Conservation (phyloP, 495 filamentous ascomycete genomes). For the Usnea hakonensis region DNA sequence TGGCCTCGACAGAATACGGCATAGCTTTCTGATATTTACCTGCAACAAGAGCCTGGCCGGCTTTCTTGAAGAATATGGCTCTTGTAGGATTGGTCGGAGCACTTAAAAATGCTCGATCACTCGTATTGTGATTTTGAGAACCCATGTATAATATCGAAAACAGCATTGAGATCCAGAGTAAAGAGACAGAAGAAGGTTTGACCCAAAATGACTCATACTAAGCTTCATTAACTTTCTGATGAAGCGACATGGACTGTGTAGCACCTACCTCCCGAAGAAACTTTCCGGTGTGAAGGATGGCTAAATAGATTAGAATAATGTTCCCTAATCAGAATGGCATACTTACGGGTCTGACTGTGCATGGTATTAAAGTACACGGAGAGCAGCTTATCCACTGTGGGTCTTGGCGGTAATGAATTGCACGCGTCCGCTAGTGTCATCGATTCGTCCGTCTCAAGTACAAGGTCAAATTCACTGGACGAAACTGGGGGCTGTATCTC, state of each 20-base stretch:
- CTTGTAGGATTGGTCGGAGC: constrained; percentile 12
- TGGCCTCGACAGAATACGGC: constrained; percentile 39
- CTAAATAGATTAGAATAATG: neutral
- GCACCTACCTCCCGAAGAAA: constrained; percentile 1
- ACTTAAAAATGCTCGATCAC: constrained; percentile 24
- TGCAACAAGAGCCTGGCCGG: constrained; percentile 34
- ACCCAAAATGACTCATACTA: constrained; percentile 35
- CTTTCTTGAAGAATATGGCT: neutral
- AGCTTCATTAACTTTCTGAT: constrained; percentile 23
- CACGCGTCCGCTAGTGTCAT: neutral
- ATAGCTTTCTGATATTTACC: constrained; percentile 39
- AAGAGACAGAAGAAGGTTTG: constrained; percentile 36
- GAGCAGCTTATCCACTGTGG: neutral
- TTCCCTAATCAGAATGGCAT: neutral
- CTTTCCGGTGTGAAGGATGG: constrained; percentile 3
- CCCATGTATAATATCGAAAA: constrained; percentile 35
- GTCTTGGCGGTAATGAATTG: neutral
- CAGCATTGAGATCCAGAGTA: constrained; percentile 43
- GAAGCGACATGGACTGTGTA: neutral
- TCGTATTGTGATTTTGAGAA: neutral
- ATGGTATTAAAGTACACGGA: constrained; percentile 2
- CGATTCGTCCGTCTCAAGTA: neutral
- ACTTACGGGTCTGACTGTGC: neutral
- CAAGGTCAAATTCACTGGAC: neutral
- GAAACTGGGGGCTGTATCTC: constrained; percentile 16